Base-by-base conservation (phyloP, 2,329 filamentous ascomycete species). In the Alternaria atra region DNA sequence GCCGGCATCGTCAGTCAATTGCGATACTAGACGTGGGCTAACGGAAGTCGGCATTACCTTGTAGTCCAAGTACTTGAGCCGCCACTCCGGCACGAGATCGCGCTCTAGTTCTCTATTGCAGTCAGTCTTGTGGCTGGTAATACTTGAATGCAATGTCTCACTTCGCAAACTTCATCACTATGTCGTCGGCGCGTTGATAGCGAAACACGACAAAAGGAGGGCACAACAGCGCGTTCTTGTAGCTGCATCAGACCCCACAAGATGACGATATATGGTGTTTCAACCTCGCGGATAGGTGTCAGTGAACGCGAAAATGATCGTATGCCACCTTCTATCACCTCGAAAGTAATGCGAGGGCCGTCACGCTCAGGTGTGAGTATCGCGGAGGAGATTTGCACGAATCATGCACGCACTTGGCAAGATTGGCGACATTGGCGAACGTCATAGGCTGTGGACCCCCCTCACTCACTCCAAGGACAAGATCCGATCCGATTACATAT, bases 1-100 rank as follows among this genome's bases (percentile, higher is more conserved):
- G 52, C 20, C 52, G 43, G 34, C 17, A 39, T 20, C 17, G 55
- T 68, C 32, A 52, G 62, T 66, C 35, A 66, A 46, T 39, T 17
- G 8, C 20, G 29, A 53, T 54, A 44, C 55, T 51, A 62, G 13
- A 10, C 25, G 59, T 69, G n/a, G 44, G 48, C 54, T 48, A 63
- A 58, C 29, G 23, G 46, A 48, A n/a, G 35, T 46, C 27, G 70
- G 69, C 78, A 55, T 50, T 58, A 89, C 89, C 85, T 97, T 97
- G 84, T 98, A 98, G 80, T 97, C 89, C 70, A 98, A 86, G 79
- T 97, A 98, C 80, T 97, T 97, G 78, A 90, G 87, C 73, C 91
- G 89, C 94, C 94, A 98, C 87, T 98, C 94, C 75, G 94, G 94
- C 66, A 97, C 93, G 55, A 93, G 87, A 72, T 96, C 91, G 74